Percentiles rank a stretch among this genome's conserved stretches.
These are phyloP conservation scores for Tricholoma sp. DNA, from an alignment of 768 basidiomycete genomes.

Conservation along the genomic window DNA sequence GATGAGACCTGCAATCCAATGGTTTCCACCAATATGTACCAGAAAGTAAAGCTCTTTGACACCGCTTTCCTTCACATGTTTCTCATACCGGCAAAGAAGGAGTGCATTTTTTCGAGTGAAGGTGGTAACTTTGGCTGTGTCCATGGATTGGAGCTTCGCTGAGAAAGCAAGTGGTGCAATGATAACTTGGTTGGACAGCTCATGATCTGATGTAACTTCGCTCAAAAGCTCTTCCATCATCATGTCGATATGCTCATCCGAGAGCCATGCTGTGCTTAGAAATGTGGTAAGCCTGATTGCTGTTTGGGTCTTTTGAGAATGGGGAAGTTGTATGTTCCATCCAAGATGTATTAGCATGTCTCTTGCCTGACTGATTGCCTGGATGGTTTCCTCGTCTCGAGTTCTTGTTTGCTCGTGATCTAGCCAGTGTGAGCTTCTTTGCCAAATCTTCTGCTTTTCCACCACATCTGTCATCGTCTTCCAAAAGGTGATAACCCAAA, in stretches of 20 bases:
- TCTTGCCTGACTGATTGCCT: neutral
- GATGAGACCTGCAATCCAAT: conserved; percentile 17
- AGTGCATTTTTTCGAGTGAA: neutral
- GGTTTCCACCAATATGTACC: conserved; percentile 14
- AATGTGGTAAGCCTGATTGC: neutral
- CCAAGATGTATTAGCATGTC: neutral
- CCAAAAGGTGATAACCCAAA: conserved; percentile 14
- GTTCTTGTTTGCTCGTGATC: neutral
- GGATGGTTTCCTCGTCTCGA: neutral
- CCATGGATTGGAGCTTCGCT: conserved; percentile 4
- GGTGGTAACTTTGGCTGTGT: neutral
- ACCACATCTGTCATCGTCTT: conserved; percentile 1
- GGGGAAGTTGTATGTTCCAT: neutral
- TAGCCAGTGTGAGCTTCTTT: neutral
- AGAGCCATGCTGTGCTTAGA: conserved; percentile 1
- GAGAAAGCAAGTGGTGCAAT: conserved; percentile 1
- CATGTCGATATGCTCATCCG: conserved; percentile 6
- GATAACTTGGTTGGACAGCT: neutral
- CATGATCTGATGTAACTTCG: neutral
- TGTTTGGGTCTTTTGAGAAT: neutral
- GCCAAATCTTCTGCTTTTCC: neutral
- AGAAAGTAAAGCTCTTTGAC: conserved; percentile 11
- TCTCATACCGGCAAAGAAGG: conserved; percentile 1
- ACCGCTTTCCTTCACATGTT: neutral
- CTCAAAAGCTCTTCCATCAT: conserved; percentile 1